Evolutionary conservation across 2,329 filamentous ascomycete genomes (phyloP).

Genomic region (Triangularia verruculosa): DNA sequence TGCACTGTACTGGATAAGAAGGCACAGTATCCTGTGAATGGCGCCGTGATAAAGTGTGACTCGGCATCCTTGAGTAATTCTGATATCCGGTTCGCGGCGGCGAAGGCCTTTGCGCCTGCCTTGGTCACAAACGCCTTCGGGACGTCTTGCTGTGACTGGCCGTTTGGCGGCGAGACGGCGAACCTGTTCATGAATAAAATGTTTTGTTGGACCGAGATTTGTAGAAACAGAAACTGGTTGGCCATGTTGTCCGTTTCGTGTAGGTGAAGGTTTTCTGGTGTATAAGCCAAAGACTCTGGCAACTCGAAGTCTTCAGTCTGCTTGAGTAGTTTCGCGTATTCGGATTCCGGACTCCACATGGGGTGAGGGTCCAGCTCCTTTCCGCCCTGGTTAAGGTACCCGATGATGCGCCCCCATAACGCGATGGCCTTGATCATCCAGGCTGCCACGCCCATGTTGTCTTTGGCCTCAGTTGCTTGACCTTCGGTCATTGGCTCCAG

Average conservation of each 20-base stretch:
- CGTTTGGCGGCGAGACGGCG: constrained; percentile 68
- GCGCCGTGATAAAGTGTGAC: constrained; percentile 77
- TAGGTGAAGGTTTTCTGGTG: constrained; percentile 74
- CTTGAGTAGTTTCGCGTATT: constrained; percentile 66
- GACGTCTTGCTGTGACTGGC: constrained; percentile 64
- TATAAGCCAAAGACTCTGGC: constrained; percentile 71
- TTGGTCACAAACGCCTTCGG: constrained; percentile 75
- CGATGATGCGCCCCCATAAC: constrained; percentile 85
- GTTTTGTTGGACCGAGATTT: constrained; percentile 86
- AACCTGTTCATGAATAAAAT: constrained; percentile 88
- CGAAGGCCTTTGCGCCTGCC: constrained; percentile 71
- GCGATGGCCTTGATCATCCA: constrained; percentile 84
- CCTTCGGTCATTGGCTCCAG: constrained; percentile 60
- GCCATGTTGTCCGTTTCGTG: constrained; percentile 82
- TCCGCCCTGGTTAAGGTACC: constrained; percentile 86
- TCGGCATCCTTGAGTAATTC: constrained; percentile 77
- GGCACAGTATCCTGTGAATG: constrained; percentile 91
- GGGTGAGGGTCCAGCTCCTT: constrained; percentile 73
- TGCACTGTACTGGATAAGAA: constrained; percentile 95
- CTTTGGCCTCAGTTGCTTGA: constrained; percentile 62
- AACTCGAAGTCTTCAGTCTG: constrained; percentile 71
- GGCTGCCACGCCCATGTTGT: constrained; percentile 92
- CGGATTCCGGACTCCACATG: constrained; percentile 80
- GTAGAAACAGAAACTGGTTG: constrained; percentile 89
- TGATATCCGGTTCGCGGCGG: constrained; percentile 84